Evolutionary conservation across 257 asterid species (phyloP), one percentile per base, ranked within the genome.

Genomic region (Scutellaria baicalensis): DNA sequence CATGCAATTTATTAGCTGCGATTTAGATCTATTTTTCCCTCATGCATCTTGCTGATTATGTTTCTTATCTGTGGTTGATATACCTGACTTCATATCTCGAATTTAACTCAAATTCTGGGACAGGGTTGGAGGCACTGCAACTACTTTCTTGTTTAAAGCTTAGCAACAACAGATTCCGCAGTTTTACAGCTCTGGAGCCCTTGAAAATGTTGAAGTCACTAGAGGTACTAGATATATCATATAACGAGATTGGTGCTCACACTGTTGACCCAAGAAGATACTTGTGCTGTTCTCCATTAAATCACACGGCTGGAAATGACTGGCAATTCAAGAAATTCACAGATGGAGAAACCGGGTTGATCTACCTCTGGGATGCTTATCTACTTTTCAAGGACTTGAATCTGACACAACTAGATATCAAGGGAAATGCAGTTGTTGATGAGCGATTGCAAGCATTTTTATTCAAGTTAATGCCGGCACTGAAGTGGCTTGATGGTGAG

Each of bases 61-160:
- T 38, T 6, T 9, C 10, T 14, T 49, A 44, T 54, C 18, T 16
- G 27, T 38, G 14, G 21, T 56, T 27, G 6, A 44, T n/a, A 39
- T 9, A 12, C 77, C 5, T 14, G 43, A 57, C 40, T 35, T 47
- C 4, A 6, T 13, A 49, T 49, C 4, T 45, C 36, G 14, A 48
- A 16, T 33, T 58, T 27, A 59, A 20, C 55, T 50, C 44, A 27
- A 52, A 59, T 39, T 49, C 76, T 47, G 35, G 61, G n/a, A 77
- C 86, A 93, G 97, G 97, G 47, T 75, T 93, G 90, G 97, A 91
- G 83, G 82, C 89, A 59, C 74, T 93, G 91, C 99, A 87, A 73
- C 86, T 87, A 66, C 96, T 93, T 63, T 81, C 92, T 54, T 85
- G 86, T 81, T 80, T 91, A 82, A 93, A 91, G 17, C 89, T 91